A percentile compares a stretch with the other conserved stretches of the same genome.
phyloP scores from a whole-genome alignment of 1,139 yeast species.

The Diutina ranongensis region DNA sequence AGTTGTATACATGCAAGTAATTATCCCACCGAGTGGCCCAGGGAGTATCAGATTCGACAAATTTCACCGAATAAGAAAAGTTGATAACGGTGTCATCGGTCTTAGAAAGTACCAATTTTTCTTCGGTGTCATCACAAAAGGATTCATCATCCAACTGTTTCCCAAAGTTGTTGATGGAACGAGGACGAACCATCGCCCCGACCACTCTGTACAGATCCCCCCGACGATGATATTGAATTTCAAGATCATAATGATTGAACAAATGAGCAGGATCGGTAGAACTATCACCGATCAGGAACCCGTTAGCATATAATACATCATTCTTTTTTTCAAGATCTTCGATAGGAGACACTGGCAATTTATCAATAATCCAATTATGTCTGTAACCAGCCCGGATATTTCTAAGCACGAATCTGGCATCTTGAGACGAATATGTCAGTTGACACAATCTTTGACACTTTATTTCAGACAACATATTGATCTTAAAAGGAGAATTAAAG shows the following conservation, averaged over 20 bases:
- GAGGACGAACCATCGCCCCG: constrained; percentile 71
- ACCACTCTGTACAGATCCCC: constrained; percentile 72
- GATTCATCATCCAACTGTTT: constrained; percentile 40
- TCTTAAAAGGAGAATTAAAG: constrained; percentile 79
- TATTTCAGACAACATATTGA: constrained; percentile 64
- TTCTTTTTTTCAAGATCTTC: not conserved
- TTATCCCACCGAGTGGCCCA: constrained; percentile 99
- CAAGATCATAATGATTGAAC: constrained; percentile 70
- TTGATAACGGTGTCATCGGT: constrained; percentile 21
- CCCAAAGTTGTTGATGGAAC: not conserved
- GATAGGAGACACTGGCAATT: constrained; percentile 76
- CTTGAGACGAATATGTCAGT: constrained; percentile 45
- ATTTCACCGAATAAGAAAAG: constrained; percentile 39
- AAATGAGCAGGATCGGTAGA: constrained; percentile 41
- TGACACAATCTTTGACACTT: constrained; percentile 58
- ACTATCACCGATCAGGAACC: constrained; percentile 65
- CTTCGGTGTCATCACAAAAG: constrained; percentile 15
- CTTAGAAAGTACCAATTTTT: constrained; percentile 21
- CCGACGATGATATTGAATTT: constrained; percentile 73
- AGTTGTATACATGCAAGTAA: constrained; percentile 82
- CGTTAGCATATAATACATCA: constrained; percentile 57
- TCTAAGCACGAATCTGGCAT: constrained; percentile 63
- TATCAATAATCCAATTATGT: constrained; percentile 91
- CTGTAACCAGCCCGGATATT: constrained; percentile 73
- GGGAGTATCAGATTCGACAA: constrained; percentile 56